Conservation (phyloP, 768 basidiomycete species). For the Termitomyces sp. region DNA sequence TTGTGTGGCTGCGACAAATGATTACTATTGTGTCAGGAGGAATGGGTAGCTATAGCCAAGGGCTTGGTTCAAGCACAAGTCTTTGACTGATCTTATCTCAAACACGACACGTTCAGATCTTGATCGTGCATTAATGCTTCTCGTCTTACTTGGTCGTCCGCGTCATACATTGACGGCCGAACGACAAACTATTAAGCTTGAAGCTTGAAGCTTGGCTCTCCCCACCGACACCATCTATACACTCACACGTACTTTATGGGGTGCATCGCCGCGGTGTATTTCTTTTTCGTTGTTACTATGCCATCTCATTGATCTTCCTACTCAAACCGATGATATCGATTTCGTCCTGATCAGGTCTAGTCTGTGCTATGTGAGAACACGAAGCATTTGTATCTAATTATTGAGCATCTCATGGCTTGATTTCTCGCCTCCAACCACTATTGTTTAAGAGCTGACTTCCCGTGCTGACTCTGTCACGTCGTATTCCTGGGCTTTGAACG, state of each 20-base stretch:
- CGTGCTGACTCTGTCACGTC: background rate
- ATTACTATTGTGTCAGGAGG: background rate
- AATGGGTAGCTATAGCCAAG: too few species aligned
- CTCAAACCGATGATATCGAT: background rate
- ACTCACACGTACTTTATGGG: background rate
- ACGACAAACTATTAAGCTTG: too few species aligned
- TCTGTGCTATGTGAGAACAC: background rate
- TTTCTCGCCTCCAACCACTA: background rate
- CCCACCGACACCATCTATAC: too few species aligned
- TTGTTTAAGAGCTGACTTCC: background rate
- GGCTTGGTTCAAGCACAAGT: too few species aligned
- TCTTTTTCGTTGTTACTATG: background rate
- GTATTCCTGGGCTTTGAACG: slow-evolving; percentile 15
- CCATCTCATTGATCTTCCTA: too few species aligned
- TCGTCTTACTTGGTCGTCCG: background rate
- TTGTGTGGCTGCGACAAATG: background rate
- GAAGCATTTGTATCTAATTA: background rate
- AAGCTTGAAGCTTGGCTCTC: background rate
- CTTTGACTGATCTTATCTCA: background rate
- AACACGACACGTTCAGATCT: background rate
- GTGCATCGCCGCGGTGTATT: background rate
- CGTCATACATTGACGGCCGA: background rate
- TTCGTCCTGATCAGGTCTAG: slow-evolving; percentile 7
- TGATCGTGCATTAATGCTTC: background rate
- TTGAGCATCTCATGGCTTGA: background rate